Base-by-base conservation (phyloP, 2,329 filamentous ascomycete genomes). In the Lojkania enalia region DNA sequence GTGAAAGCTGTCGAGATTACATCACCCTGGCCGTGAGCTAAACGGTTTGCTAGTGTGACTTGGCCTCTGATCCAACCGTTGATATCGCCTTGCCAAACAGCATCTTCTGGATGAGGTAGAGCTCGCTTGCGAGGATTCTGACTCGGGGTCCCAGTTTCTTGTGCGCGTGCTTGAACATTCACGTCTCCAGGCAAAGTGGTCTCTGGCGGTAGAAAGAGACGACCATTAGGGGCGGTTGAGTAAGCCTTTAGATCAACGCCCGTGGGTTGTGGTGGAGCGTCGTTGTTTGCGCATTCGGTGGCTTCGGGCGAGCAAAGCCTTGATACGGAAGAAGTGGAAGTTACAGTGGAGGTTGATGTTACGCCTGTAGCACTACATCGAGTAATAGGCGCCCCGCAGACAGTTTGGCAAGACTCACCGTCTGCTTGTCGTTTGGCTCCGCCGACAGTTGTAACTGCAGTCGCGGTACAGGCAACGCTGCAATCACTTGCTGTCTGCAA, bases 331-430 rank as follows among this genome's bases (percentile, higher is more conserved):
- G 38, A 30, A 14, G 42, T 44, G 5, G 42, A 44, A 4, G 38
- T 46, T 20, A 37, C 30, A 19, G 44, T 46, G 12, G 44, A 46
- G 16, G 39, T 29, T 20, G 44, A 29, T 20, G 44, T 46, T 15
- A 46, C 38, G 18, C 44, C 44, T 12, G 44, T 36, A 31, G 32
- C 44, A 36, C 38, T 39, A 23, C 44, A 46, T 30, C 20, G 41
- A 21, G 44, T 46, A 21, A 46, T 42, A 21, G 44, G 29, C 3
- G 44, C 29, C 5, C 29, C 31, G 44, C 44, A 46, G 19, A 32
- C 25, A 23, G 44, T 46, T 4, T 31, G 41, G 18, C 44, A 46
- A 20, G 44, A 19, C 3, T 42, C 31, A 14, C 27, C 15, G 11
- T 39, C 37, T n/a, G 5, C 38, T 32, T 16, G 20, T 33, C 32